phyloP scores from a whole-genome alignment of 1,284 basidiomycete species.

The Ustilago loliicola region DNA sequence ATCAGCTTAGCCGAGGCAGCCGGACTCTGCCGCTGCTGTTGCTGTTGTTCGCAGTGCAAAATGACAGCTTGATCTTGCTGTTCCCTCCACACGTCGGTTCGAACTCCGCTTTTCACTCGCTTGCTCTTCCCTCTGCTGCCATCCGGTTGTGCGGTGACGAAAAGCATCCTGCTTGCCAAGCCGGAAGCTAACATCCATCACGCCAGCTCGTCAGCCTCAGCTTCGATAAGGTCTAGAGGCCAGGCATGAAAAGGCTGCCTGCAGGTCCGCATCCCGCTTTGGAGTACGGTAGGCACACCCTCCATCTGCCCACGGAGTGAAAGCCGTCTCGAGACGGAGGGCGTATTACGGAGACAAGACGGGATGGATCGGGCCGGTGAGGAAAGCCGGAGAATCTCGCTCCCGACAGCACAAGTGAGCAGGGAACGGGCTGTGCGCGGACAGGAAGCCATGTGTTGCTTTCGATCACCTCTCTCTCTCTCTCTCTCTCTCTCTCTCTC shows the following conservation, averaged over 20 bases:
- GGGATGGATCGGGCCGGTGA: background rate
- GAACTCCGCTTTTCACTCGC: constrained; percentile 1
- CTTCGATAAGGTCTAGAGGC: background rate
- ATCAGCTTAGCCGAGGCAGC: background rate
- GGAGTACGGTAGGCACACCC: background rate
- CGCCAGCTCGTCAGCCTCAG: background rate
- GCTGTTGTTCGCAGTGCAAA: background rate
- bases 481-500: background rate
- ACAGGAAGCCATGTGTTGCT: background rate
- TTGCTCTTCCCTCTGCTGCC: background rate
- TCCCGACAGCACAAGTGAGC: background rate
- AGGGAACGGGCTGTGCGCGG: constrained; percentile 10
- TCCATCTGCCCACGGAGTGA: background rate
- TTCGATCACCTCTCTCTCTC: background rate
- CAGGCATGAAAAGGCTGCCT: background rate
- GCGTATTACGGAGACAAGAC: background rate
- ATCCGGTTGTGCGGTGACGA: background rate
- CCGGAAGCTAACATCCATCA: background rate
- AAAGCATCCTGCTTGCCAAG: background rate
- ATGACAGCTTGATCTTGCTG: background rate
- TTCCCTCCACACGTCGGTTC: constrained; percentile 7
- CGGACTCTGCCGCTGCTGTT: background rate
- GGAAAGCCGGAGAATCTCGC: background rate
- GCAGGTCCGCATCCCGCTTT: background rate
- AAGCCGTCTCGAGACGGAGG: constrained; percentile 1